Percentiles rank a stretch among this genome's conserved stretches.
Evolutionary conservation across 441 rosid genomes (phyloP).

Genomic region (Bocquillonia castaneifolia): DNA sequence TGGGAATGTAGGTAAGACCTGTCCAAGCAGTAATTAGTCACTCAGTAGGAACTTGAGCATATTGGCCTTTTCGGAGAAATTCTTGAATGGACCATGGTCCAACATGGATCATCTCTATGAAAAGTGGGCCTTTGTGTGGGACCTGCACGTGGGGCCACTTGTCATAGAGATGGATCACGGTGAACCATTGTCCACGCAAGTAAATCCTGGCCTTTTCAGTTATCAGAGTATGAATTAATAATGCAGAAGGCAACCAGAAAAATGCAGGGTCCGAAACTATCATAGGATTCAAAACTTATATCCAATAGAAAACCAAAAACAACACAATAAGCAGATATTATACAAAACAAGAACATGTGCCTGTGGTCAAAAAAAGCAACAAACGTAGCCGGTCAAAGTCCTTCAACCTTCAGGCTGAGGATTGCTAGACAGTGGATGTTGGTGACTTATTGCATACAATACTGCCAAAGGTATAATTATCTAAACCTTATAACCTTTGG

Average conservation of each 20-base stretch:
- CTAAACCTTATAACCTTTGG: not conserved
- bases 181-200: too few species aligned
- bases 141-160: too few species aligned
- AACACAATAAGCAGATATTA: not conserved
- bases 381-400: not conserved
- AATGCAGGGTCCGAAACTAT: not conserved
- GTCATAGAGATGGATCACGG: too few species aligned
- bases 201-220: too few species aligned
- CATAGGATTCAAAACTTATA: not conserved
- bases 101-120: too few species aligned
- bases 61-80: too few species aligned
- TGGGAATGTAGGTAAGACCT: constrained; percentile 86
- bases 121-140: too few species aligned
- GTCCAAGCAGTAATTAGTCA: constrained; percentile 29
- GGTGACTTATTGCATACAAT: not conserved
- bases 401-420: not conserved
- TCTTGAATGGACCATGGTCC: too few species aligned
- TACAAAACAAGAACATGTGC: not conserved
- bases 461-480: not conserved
- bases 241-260: not conserved
- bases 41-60: not conserved
- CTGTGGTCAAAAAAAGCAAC: not conserved
- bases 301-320: not conserved
- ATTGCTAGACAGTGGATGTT: not conserved
- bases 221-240: not conserved